Conservation (phyloP, 257 asterid species). For the Paraleonurus japonicus region DNA sequence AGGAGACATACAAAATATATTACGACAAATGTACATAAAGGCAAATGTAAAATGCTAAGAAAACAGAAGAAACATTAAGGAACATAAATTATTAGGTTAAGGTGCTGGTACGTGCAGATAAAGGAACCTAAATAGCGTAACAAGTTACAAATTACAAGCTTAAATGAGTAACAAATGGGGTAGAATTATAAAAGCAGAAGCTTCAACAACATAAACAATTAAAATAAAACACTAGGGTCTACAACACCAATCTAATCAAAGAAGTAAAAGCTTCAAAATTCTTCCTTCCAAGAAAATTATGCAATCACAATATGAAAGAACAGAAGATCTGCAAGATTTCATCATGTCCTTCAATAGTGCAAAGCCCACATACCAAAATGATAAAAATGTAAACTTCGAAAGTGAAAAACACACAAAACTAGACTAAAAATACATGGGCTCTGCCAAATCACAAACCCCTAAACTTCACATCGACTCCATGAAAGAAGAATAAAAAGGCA, state of each 20-base stretch:
- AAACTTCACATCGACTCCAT: constrained; percentile 20
- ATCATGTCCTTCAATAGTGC: not conserved
- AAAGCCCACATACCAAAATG: constrained; percentile 17
- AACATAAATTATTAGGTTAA: not conserved
- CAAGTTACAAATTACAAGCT: not conserved
- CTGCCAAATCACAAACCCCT: constrained; percentile 26
- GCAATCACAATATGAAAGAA: constrained; percentile 7
- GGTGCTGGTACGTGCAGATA: not conserved
- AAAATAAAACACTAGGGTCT: not conserved
- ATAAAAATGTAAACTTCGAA: constrained; percentile 15
- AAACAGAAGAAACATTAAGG: not conserved
- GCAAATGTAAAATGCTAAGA: not conserved
- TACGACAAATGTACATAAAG: no score
- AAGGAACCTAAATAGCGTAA: constrained; percentile 1
- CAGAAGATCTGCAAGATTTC: not conserved
- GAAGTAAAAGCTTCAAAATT: constrained; percentile 6
- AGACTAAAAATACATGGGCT: not conserved
- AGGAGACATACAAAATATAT: not conserved
- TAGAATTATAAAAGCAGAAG: not conserved
- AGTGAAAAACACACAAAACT: constrained; percentile 14
- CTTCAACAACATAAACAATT: not conserved
- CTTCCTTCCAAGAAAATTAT: not conserved
- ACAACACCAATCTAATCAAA: constrained; percentile 7
- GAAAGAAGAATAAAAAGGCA: not conserved
- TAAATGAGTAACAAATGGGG: not conserved